Evolutionary conservation across 306 rosid genomes (phyloP), one percentile per base, ranked within the genome.

Genomic region (Sechiopsis laciniata): DNA sequence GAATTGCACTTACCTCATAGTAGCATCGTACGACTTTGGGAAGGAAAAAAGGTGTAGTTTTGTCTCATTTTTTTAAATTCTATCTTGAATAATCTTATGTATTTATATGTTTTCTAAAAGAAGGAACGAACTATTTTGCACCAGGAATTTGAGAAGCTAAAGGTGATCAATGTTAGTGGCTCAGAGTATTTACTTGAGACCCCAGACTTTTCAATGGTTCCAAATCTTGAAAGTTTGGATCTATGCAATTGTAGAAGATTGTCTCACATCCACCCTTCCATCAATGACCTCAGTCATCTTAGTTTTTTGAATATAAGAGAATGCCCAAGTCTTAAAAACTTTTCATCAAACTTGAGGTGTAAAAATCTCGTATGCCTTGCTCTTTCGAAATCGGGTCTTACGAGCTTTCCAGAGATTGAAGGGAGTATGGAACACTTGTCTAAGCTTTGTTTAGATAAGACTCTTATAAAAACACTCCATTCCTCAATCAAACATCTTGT

Each of bases 221-320:
- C 77, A 19, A 76, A 76, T 46, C 63, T 80, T 15, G 77, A 71
- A 64, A 75, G 9, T 0, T 48, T 76, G 83, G 35, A 61, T n/a
- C 74, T 80, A 51, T 7, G 67, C 26, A 72, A 65, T 7, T 80
- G 83, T 63, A 45, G 6, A 62, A 46, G 51, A 24, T 48, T 80
- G 71, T 20, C 24, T 54, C 55, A 54, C 37, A 35, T 80, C 32
- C 63, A 80, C 35, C 21, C 46, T 1, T 71, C 80, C 32, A 9
- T 76, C 42, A 64, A 19, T 29, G 0, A 7, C 16, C 83, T 76
- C 32, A 6, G 64, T 6, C 50, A 16, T 2, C 83, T 80, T 6
- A 20, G 6, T 35, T 55, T 71, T 3, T 16, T 72, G 50, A 50
- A 76, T 64, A 16, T 80, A 57, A 56, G 42, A 62, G 37, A 56